A percentile compares a stretch with the other conserved stretches of the same genome.
These are phyloP conservation scores for Nematodospora valgi DNA, from an alignment of 805 yeast species.

Conservation along the genomic window DNA sequence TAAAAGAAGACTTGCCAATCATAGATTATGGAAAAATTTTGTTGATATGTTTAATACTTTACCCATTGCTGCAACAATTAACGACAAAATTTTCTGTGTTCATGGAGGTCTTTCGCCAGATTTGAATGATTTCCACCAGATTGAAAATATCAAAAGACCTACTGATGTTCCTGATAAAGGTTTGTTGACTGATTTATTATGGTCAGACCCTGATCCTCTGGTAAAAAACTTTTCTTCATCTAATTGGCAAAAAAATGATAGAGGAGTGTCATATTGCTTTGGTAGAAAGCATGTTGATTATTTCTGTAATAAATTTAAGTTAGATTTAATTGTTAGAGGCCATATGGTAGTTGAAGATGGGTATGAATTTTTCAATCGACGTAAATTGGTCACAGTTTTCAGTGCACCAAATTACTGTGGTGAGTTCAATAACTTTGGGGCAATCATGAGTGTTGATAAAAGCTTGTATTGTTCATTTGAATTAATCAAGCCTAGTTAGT, in stretches of 20 bases:
- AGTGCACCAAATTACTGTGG: conserved; percentile 86
- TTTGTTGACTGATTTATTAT: conserved; percentile 68
- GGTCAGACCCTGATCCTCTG: conserved; percentile 71
- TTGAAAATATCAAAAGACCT: conserved; percentile 70
- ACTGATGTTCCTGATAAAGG: conserved; percentile 85
- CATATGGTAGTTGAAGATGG: conserved; percentile 93
- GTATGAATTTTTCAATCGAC: conserved; percentile 73
- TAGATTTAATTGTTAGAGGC: conserved; percentile 77
- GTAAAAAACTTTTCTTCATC: conserved; percentile 30
- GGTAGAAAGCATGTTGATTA: conserved; percentile 70
- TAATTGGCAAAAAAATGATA: conserved; percentile 78
- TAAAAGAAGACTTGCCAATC: conserved; percentile 45
- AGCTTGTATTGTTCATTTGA: conserved; percentile 70
- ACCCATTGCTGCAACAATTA: conserved; percentile 61
- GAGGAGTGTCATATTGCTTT: conserved; percentile 80
- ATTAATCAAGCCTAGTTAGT: conserved; percentile 50
- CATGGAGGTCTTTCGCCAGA: conserved; percentile 79
- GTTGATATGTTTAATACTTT: conserved; percentile 57
- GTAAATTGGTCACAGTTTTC: conserved; percentile 74
- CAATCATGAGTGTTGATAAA: conserved; percentile 71
- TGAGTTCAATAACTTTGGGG: conserved; percentile 77
- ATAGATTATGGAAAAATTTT: conserved; percentile 49
- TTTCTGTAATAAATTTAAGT: conserved; percentile 61
- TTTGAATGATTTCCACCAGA: conserved; percentile 59
- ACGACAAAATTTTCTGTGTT: conserved; percentile 55